Evolutionary conservation across 352 stramenopile species (phyloP).

Genomic region (Phytophthora fragariaefolia): DNA sequence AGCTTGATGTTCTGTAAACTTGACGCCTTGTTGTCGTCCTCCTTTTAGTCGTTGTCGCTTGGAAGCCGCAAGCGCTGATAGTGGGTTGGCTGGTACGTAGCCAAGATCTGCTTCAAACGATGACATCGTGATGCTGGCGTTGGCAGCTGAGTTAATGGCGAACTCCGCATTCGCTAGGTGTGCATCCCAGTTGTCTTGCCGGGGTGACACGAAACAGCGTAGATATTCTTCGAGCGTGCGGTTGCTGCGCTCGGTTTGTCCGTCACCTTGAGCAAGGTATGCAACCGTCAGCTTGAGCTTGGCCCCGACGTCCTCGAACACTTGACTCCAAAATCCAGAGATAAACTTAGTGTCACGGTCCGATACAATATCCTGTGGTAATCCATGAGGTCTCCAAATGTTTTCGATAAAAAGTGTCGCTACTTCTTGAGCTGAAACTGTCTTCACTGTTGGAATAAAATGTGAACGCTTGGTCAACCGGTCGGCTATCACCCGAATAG

Average conservation of each 20-base stretch:
- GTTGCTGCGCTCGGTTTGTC: slow-evolving; percentile 21
- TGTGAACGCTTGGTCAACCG: slow-evolving; percentile 9
- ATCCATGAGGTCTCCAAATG: slow-evolving; percentile 8
- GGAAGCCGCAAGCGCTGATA: neutral
- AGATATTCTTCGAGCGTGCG: slow-evolving; percentile 23
- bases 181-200: slow-evolving; percentile 24
- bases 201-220: slow-evolving; percentile 1
- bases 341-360: slow-evolving; percentile 25
- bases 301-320: neutral
- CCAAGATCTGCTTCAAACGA: slow-evolving; percentile 11
- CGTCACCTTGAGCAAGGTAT: slow-evolving; percentile 16
- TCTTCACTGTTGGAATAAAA: slow-evolving; percentile 10
- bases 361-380: slow-evolving; percentile 14
- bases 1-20: slow-evolving; percentile 8
- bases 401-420: slow-evolving; percentile 12
- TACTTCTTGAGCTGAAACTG: slow-evolving; percentile 2
- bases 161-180: slow-evolving; percentile 6
- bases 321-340: slow-evolving; percentile 16
- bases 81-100: slow-evolving; percentile 3
- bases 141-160: slow-evolving; percentile 1
- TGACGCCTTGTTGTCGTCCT: neutral
- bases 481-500: slow-evolving; percentile 1
- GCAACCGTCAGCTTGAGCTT: slow-evolving; percentile 21
- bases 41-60: neutral
- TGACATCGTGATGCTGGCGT: slow-evolving; percentile 6